Conservation (phyloP, 2,329 filamentous ascomycete species). For the Pleurostoma richardsiae region DNA sequence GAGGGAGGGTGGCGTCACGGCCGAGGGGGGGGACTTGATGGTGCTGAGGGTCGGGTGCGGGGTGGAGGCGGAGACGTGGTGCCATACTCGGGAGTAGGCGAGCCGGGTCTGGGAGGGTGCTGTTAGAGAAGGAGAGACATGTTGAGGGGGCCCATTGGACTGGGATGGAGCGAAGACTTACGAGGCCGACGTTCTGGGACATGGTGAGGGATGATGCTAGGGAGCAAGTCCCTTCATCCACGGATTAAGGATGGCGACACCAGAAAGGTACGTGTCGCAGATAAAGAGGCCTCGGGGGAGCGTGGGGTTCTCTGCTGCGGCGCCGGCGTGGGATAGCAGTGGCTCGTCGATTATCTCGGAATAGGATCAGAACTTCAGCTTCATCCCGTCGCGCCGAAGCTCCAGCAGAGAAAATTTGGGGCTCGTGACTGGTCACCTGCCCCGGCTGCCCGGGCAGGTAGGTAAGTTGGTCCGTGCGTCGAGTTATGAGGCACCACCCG, state of each 20-base stretch:
- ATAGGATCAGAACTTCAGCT: too few relatives aligned
- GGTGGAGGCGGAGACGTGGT: conserved; percentile 70
- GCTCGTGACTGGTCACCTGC: background rate
- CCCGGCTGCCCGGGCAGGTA: too few relatives aligned
- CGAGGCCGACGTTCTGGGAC: conserved; percentile 76
- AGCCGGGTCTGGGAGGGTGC: conserved; percentile 68
- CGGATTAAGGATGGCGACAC: too few relatives aligned
- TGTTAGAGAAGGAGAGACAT: background rate
- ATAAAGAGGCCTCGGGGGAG: too few relatives aligned
- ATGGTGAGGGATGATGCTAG: conserved; percentile 37
- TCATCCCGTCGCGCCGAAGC: too few relatives aligned
- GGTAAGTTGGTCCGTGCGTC: too few relatives aligned
- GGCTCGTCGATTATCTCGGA: too few relatives aligned
- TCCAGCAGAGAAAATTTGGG: too few relatives aligned
- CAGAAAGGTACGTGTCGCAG: too few relatives aligned
- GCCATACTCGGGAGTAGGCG: conserved; percentile 95
- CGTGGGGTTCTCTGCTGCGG: too few relatives aligned
- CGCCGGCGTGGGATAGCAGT: too few relatives aligned
- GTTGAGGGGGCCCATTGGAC: background rate
- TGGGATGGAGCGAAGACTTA: conserved; percentile 32
- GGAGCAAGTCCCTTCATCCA: conserved; percentile 24
- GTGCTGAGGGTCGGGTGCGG: conserved; percentile 54
- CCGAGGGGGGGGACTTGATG: conserved; percentile 43
- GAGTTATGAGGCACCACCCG: too few relatives aligned
- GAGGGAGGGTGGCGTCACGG: conserved; percentile 68